A percentile compares a stretch with the other conserved stretches of the same genome.
Conservation (phyloP, 371 early-diverging fungal genomes). For the Rhizopus delemar region DNA sequence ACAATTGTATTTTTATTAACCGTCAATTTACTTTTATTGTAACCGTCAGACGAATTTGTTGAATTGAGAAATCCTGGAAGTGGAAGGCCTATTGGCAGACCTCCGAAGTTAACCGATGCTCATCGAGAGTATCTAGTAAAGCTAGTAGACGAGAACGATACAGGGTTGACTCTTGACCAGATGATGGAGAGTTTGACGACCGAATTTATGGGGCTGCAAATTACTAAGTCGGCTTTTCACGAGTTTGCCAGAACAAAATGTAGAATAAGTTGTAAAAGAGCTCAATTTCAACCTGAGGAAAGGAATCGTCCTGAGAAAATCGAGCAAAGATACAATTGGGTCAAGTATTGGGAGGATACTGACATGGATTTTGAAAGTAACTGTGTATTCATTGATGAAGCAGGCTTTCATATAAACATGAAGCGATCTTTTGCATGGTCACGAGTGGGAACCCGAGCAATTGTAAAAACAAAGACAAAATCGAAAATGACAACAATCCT, state of each 20-base stretch:
- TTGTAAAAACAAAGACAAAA: slow-evolving; percentile 3
- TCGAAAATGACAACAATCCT: background rate
- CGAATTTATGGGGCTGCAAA: slow-evolving; percentile 10
- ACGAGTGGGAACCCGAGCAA: background rate
- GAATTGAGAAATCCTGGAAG: slow-evolving; percentile 5
- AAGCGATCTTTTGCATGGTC: background rate
- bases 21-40: background rate
- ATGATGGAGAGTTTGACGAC: slow-evolving; percentile 36
- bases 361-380: slow-evolving; percentile 8
- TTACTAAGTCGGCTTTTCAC: slow-evolving; percentile 14
- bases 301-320: slow-evolving; percentile 18
- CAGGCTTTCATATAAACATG: slow-evolving; percentile 7
- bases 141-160: slow-evolving; percentile 15
- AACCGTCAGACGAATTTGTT: background rate
- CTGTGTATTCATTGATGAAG: slow-evolving; percentile 16
- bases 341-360: background rate
- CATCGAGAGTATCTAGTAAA: slow-evolving; percentile 4
- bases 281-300: slow-evolving; percentile 20
- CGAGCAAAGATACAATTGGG: slow-evolving; percentile 20
- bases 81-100: slow-evolving; percentile 8
- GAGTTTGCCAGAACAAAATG: slow-evolving; percentile 21
- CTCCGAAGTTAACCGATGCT: slow-evolving; percentile 1
- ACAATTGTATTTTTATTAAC: background rate
- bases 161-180: slow-evolving; percentile 15
- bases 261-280: slow-evolving; percentile 17